A percentile compares a stretch with the other conserved stretches of the same genome.
Evolutionary conservation across 345 rosid species (phyloP).

Genomic region (Erodium maritimum): DNA sequence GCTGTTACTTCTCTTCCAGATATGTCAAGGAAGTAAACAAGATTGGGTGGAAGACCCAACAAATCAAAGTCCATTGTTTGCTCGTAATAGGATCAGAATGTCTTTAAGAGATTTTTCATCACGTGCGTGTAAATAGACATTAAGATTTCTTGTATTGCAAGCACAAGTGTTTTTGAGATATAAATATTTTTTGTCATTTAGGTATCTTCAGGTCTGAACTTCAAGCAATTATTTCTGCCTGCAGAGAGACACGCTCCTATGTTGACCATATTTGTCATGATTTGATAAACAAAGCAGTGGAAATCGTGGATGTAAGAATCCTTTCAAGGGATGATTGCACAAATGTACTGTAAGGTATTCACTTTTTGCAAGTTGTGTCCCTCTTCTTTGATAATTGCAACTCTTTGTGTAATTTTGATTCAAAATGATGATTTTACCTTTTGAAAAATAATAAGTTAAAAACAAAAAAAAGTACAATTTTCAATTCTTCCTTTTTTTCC

Average conservation of each 20-base stretch:
- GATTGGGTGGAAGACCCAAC: constrained; percentile 93
- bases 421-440: too few species aligned
- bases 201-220: constrained; percentile 57
- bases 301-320: constrained; percentile 49
- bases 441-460: too few species aligned
- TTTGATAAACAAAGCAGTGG: constrained; percentile 42
- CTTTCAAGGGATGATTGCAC: too few species aligned
- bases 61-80: constrained; percentile 57
- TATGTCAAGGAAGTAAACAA: constrained; percentile 39
- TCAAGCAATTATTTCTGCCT: constrained; percentile 51
- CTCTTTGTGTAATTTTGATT: too few species aligned
- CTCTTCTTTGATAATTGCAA: too few species aligned
- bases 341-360: too few species aligned
- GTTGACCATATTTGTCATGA: constrained; percentile 45
- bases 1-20: constrained; percentile 26
- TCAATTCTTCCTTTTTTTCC: constrained; percentile 1
- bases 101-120: constrained; percentile 48
- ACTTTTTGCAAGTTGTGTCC: too few species aligned
- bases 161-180: neutral
- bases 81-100: constrained; percentile 69
- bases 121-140: constrained; percentile 27
- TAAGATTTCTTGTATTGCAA: neutral
- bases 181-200: constrained; percentile 17
- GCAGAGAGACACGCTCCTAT: constrained; percentile 51
- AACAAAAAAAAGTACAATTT: too few species aligned